Conservation (phyloP, 768 basidiomycete species). For the Termitomyces sp. region DNA sequence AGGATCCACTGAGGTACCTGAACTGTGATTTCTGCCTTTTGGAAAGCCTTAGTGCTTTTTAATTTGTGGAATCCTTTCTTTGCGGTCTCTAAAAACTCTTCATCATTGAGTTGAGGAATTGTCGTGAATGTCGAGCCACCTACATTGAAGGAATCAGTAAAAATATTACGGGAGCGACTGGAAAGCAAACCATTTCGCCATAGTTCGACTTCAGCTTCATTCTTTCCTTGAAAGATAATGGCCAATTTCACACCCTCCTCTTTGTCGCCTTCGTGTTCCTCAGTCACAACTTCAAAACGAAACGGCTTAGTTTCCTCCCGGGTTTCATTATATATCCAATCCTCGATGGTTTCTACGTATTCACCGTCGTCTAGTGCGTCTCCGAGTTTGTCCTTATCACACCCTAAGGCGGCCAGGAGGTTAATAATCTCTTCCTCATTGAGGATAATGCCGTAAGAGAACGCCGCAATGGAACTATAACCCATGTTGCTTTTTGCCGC, state of each 20-base stretch:
- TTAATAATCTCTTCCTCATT: background rate
- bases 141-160: background rate
- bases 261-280: background rate
- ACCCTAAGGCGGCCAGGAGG: background rate
- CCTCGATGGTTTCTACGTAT: background rate
- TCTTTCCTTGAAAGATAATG: background rate
- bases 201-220: background rate
- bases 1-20: background rate
- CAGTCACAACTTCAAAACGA: background rate
- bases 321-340: background rate
- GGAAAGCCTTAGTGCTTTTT: background rate
- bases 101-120: background rate
- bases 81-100: background rate
- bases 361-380: background rate
- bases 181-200: background rate
- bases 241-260: background rate
- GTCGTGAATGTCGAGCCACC: background rate
- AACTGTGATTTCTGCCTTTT: background rate
- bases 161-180: background rate
- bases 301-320: background rate
- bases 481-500: background rate
- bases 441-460: background rate
- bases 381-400: background rate
- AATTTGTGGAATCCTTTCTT: background rate
- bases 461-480: background rate